Conservation (phyloP, 164 flowering plant genomes). For the Cinnamomum micranthum region DNA sequence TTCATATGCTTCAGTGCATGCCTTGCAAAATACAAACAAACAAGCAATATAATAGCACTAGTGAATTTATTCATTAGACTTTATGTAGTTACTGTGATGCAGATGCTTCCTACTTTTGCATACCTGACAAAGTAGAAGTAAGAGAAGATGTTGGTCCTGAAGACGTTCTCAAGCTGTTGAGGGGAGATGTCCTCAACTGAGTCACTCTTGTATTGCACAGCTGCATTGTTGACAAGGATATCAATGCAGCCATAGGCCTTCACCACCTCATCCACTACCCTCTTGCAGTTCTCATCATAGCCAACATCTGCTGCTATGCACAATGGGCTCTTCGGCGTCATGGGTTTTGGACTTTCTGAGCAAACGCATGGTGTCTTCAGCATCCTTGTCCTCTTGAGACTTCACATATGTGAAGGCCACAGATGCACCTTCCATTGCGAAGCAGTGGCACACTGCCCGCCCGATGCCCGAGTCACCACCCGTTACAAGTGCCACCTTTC, state of each 20-base stretch:
- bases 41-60: too few species aligned
- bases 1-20: conserved; percentile 73
- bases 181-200: conserved; percentile 49
- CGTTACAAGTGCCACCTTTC: conserved; percentile 68
- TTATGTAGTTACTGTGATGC: too few species aligned
- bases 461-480: conserved; percentile 88
- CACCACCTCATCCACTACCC: conserved; percentile 53
- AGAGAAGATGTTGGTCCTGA: conserved; percentile 55
- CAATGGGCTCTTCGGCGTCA: conserved; percentile 55
- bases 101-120: too few species aligned
- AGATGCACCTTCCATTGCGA: conserved; percentile 67
- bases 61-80: too few species aligned
- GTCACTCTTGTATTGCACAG: conserved; percentile 44
- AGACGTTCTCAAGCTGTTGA: conserved; percentile 46
- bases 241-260: conserved; percentile 50
- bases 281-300: conserved; percentile 52
- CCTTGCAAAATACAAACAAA: conserved; percentile 19
- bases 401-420: conserved; percentile 82
- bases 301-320: conserved; percentile 57
- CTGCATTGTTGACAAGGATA: conserved; percentile 57
- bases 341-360: conserved; percentile 27
- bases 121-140: conserved; percentile 50
- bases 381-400: conserved; percentile 68
- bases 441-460: conserved; percentile 57
- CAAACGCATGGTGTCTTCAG: conserved; percentile 51